Evolutionary conservation across 2,329 filamentous ascomycete species (phyloP), one percentile per base, ranked within the genome.

Genomic region (Colletotrichum sp.): DNA sequence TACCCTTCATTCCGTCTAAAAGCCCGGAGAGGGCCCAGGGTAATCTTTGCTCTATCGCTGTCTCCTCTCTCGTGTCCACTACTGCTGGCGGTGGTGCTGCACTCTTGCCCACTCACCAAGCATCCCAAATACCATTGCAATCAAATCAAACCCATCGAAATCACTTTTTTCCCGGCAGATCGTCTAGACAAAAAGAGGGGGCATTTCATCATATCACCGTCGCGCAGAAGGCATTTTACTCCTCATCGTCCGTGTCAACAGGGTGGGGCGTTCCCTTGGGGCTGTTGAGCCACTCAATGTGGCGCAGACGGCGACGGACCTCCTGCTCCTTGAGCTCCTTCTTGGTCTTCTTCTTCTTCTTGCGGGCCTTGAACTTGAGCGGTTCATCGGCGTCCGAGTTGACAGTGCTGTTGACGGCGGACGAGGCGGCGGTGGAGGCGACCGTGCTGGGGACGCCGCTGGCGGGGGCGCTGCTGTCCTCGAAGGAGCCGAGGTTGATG

Each of bases 321-420:
- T 98, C 96, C 24, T 94, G 90, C 84, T 99, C 97, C 90, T 99
- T 99, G 82, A 96, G 79, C 84, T 99, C 95, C 86, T 95, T 95
- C 88, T 97, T 95, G 71, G 97, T 99, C 91, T 97, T 91, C 94
- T 99, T 99, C 92, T 96, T 98, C 95, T 98, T 98, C 90, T 96
- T 97, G 85, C 90, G 92, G 12, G 94, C 89, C 84, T 90, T 91
- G 92, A 99, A 99, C 87, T 97, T 96, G 89, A 99, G 90, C 93
- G 83, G 80, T 88, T 97, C 96, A 85, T 98, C 96, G 1, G 89
- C 91, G n/a, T 95, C 96, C 63, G 92, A 91, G 63, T 87, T 87
- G 57, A 86, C 87, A 3, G 90, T 88, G 76, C 87, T 89, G 63
- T 86, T 87, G 66, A 88, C 89, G 57, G 88, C 90, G 5, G 86